Percentiles rank a stretch among this genome's conserved stretches.
Evolutionary conservation across 2,329 filamentous ascomycete genomes (phyloP).

Genomic region (Metarhizium album): DNA sequence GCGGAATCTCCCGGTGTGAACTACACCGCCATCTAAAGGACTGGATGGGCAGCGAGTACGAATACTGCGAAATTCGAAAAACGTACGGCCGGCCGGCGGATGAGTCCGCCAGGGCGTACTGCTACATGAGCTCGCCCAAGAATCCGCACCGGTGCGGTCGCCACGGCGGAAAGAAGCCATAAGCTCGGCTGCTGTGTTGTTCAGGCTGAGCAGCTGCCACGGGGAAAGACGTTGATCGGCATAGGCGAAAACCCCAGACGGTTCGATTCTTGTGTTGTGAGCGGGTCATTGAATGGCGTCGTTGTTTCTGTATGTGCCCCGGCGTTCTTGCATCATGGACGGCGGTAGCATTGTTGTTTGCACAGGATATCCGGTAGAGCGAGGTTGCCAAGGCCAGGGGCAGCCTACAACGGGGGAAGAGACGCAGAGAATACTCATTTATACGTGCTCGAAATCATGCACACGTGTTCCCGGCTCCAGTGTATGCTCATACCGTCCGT

Average conservation of each 20-base stretch:
- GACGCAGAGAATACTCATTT: background rate
- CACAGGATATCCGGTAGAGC: background rate
- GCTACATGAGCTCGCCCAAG: slow-evolving; percentile 49
- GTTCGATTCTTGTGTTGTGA: background rate
- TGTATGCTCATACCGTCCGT: no score
- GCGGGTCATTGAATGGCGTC: background rate
- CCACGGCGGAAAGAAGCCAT: slow-evolving; percentile 28
- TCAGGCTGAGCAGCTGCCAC: background rate
- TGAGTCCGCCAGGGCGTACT: slow-evolving; percentile 37
- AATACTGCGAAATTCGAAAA: slow-evolving; percentile 51
- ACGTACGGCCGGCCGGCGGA: slow-evolving; percentile 41
- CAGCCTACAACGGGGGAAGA: background rate
- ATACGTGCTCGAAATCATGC: no score
- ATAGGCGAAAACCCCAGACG: background rate
- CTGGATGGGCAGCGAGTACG: slow-evolving; percentile 45
- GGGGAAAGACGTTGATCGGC: background rate
- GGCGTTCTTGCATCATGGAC: background rate
- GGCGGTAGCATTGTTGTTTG: background rate
- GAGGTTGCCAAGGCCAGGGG: background rate
- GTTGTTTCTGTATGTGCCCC: background rate
- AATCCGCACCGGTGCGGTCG: slow-evolving; percentile 48
- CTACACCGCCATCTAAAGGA: slow-evolving; percentile 50
- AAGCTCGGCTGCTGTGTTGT: background rate
- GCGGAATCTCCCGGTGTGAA: slow-evolving; percentile 49
- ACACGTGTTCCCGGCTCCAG: no score